phyloP scores from a whole-genome alignment of 1,284 basidiomycete species.

The Rhodotorula glutinis region DNA sequence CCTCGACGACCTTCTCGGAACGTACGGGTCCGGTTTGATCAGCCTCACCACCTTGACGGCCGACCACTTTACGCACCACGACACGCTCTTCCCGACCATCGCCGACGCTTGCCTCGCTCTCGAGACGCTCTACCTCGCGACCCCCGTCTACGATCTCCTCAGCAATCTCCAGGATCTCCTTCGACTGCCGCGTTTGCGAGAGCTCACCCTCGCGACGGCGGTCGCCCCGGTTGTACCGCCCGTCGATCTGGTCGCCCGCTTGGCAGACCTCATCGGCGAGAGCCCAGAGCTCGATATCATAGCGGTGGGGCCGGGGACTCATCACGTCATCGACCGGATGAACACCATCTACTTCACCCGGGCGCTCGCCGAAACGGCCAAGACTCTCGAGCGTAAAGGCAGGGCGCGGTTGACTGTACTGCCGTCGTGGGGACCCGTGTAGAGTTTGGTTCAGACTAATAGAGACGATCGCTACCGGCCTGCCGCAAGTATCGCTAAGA shows the following conservation, averaged over 20 bases:
- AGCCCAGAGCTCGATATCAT: background rate
- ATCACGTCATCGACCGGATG: background rate
- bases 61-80: conserved; percentile 2
- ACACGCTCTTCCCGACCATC: background rate
- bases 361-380: background rate
- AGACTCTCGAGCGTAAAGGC: background rate
- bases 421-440: background rate
- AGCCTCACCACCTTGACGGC: conserved; percentile 8
- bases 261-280: background rate
- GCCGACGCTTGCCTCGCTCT: background rate
- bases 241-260: background rate
- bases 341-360: background rate
- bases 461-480: too few relatives aligned
- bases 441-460: background rate
- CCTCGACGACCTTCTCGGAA: conserved; percentile 1
- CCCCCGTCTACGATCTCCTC: background rate
- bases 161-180: background rate
- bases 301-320: background rate
- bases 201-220: conserved; percentile 4
- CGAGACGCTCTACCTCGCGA: background rate
- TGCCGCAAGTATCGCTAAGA: too few relatives aligned
- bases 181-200: background rate
- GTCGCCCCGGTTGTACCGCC: background rate
- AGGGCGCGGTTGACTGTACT: background rate
- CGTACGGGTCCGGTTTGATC: background rate